These are phyloP conservation scores for Eutrema yunnanense DNA, from an alignment of 345 rosid genomes.

Conservation along the genomic window DNA sequence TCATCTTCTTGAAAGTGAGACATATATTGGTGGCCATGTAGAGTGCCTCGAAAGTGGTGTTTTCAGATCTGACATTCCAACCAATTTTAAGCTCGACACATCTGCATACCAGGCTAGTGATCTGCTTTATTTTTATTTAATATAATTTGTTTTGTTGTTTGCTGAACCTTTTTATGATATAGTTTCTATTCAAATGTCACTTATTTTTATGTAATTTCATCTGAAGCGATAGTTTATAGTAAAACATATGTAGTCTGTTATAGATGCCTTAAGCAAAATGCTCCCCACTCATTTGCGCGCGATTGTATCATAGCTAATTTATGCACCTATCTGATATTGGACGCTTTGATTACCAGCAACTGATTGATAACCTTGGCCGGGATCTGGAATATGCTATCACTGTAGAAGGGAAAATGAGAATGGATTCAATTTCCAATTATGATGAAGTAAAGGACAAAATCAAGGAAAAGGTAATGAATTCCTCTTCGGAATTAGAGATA, in stretches of 20 bases:
- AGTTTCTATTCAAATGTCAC: background rate
- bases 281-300: background rate
- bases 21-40: slow-evolving; percentile 96
- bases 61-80: slow-evolving; percentile 92
- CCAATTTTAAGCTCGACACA: slow-evolving; percentile 82
- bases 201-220: background rate
- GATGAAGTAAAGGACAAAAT: slow-evolving; percentile 81
- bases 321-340: slow-evolving; percentile 25
- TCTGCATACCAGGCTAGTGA: slow-evolving; percentile 68
- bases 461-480: slow-evolving; percentile 53
- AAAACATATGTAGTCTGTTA: background rate
- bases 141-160: background rate
- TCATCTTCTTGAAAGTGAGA: slow-evolving; percentile 96
- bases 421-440: slow-evolving; percentile 77
- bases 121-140: slow-evolving; percentile 13
- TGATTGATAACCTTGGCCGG: slow-evolving; percentile 79
- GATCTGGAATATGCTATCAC: slow-evolving; percentile 91
- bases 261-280: background rate
- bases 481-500: slow-evolving; percentile 12
- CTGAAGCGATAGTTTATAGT: background rate
- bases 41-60: slow-evolving; percentile 99
- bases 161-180: background rate
- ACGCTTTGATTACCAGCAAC: slow-evolving; percentile 53
- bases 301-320: background rate
- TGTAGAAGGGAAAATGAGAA: slow-evolving; percentile 91